phyloP scores from a whole-genome alignment of 2,329 filamentous ascomycete genomes.

The Fusarium sp. region DNA sequence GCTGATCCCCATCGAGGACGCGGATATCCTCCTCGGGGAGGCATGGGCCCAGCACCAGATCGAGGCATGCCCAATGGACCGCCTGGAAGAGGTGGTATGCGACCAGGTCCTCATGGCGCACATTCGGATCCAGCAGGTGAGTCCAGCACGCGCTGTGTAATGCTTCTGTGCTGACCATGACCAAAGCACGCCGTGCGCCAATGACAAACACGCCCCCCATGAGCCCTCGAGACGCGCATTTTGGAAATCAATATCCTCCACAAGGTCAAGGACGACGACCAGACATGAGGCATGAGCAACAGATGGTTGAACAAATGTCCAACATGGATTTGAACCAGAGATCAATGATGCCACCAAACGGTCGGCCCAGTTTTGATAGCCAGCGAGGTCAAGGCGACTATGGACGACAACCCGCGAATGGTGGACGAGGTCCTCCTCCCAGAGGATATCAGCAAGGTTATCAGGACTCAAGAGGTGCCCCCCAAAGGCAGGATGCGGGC shows the following conservation, averaged over 20 bases:
- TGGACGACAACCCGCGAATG: constrained; percentile 41
- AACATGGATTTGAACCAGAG: constrained; percentile 51
- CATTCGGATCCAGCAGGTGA: constrained; percentile 57
- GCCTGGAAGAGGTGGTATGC: constrained; percentile 53
- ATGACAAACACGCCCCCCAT: constrained; percentile 46
- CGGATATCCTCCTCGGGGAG: constrained; percentile 53
- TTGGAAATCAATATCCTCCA: constrained; percentile 38
- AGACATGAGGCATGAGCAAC: constrained; percentile 45
- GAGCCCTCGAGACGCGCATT: constrained; percentile 44
- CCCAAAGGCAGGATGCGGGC: constrained; percentile 42
- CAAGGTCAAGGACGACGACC: constrained; percentile 36
- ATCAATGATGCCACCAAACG: constrained; percentile 34
- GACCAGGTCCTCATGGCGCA: constrained; percentile 55
- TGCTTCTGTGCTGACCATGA: constrained; percentile 23
- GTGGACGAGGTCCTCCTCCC: constrained; percentile 41
- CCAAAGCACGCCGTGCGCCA: constrained; percentile 47
- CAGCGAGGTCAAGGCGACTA: constrained; percentile 44
- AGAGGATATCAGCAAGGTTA: constrained; percentile 52
- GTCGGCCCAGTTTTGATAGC: constrained; percentile 43
- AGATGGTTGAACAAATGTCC: constrained; percentile 50
- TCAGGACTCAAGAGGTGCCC: constrained; percentile 43
- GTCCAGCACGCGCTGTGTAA: constrained; percentile 27
- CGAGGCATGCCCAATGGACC: constrained; percentile 43
- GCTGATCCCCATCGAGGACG: constrained; percentile 52
- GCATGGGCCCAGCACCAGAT: constrained; percentile 45